These are phyloP conservation scores for Pythium chondricola DNA, from an alignment of 352 stramenopile species.

Conservation along the genomic window DNA sequence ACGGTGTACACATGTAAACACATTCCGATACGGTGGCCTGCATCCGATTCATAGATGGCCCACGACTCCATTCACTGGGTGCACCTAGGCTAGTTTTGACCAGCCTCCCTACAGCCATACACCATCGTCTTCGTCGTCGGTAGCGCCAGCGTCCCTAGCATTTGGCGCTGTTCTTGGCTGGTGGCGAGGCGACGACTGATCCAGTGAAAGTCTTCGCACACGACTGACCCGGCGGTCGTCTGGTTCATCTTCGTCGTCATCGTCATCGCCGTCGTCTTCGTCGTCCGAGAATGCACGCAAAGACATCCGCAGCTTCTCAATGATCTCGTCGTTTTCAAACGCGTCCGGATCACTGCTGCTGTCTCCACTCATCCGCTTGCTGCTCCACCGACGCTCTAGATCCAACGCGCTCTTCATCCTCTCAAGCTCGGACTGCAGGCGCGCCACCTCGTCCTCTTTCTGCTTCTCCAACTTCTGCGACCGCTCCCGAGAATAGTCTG, in stretches of 20 bases:
- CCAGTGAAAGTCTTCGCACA: slow-evolving; percentile 6
- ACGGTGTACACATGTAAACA: too few species aligned
- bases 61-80: too few species aligned
- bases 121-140: too few species aligned
- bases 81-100: not conserved
- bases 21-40: too few species aligned
- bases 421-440: slow-evolving; percentile 42
- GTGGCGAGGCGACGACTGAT: slow-evolving; percentile 12
- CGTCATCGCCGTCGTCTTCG: slow-evolving; percentile 6
- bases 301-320: slow-evolving; percentile 16
- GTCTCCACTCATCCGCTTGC: slow-evolving; percentile 26
- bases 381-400: slow-evolving; percentile 34
- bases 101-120: slow-evolving; percentile 40
- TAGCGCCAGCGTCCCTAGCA: slow-evolving; percentile 22
- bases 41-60: too few species aligned
- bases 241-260: not conserved
- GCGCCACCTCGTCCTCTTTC: slow-evolving; percentile 43
- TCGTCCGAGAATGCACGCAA: slow-evolving; percentile 8
- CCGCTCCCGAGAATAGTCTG: slow-evolving; percentile 40
- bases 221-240: not conserved
- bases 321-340: slow-evolving; percentile 19
- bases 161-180: not conserved
- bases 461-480: slow-evolving; percentile 57
- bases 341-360: slow-evolving; percentile 20
- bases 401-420: slow-evolving; percentile 48